These are phyloP conservation scores for Pisolithus microcarpus DNA, from an alignment of 768 basidiomycete species.

Conservation along the genomic window DNA sequence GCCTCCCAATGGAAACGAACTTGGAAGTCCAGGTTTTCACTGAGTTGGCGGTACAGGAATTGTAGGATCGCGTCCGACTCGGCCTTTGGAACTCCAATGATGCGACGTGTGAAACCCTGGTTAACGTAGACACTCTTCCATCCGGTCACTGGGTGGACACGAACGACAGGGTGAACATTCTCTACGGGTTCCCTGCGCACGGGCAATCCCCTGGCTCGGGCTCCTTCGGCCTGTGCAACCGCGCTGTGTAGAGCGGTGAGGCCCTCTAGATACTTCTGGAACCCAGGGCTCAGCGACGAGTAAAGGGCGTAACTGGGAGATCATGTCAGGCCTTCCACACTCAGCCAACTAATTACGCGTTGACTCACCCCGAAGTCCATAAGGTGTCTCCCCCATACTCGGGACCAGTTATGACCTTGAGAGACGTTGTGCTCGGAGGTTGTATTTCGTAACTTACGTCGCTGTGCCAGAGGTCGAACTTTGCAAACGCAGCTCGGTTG, in stretches of 20 bases:
- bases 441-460: slow-evolving; percentile 80
- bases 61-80: slow-evolving; percentile 70
- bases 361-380: slow-evolving; percentile 66
- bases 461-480: slow-evolving; percentile 74
- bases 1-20: slow-evolving; percentile 73
- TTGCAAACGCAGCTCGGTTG: slow-evolving; percentile 58
- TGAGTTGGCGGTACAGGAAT: slow-evolving; percentile 67
- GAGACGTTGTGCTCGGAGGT: slow-evolving; percentile 72
- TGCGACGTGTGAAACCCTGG: slow-evolving; percentile 74
- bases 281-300: slow-evolving; percentile 66
- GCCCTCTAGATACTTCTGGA: slow-evolving; percentile 73
- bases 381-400: slow-evolving; percentile 73
- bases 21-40: slow-evolving; percentile 64
- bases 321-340: slow-evolving; percentile 4
- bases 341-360: neutral
- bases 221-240: slow-evolving; percentile 69
- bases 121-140: slow-evolving; percentile 84
- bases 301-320: slow-evolving; percentile 66
- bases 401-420: slow-evolving; percentile 66
- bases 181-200: slow-evolving; percentile 67
- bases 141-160: slow-evolving; percentile 79
- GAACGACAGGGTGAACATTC: slow-evolving; percentile 71
- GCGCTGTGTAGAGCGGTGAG: slow-evolving; percentile 70
- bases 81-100: slow-evolving; percentile 71
- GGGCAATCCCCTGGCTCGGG: slow-evolving; percentile 59